These are phyloP conservation scores for Vinca minor DNA, from an alignment of 257 asterid genomes.

Conservation along the genomic window DNA sequence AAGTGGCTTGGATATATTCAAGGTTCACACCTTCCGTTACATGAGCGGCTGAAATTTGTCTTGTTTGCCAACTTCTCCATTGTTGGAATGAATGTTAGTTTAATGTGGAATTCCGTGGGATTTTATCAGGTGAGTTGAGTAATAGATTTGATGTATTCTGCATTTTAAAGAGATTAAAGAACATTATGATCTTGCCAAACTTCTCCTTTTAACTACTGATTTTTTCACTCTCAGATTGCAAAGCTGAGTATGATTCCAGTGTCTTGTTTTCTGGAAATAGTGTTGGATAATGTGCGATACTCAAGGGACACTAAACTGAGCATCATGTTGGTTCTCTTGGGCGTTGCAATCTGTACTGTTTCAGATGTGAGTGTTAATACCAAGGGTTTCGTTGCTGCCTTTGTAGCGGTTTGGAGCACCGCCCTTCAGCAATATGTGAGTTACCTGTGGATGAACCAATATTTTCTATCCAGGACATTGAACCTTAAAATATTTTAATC, in stretches of 20 bases:
- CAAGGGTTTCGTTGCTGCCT: constrained; percentile 57
- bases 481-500: not conserved
- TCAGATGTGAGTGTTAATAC: constrained; percentile 57
- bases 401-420: constrained; percentile 60
- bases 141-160: not conserved
- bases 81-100: constrained; percentile 69
- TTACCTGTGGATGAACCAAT: constrained; percentile 11
- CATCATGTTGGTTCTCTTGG: constrained; percentile 51
- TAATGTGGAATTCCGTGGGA: constrained; percentile 79
- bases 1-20: constrained; percentile 49
- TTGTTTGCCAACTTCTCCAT: constrained; percentile 54
- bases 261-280: constrained; percentile 56
- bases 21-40: constrained; percentile 43
- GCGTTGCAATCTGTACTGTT: constrained; percentile 68
- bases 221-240: constrained; percentile 45
- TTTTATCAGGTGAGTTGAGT: constrained; percentile 52
- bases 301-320: constrained; percentile 62
- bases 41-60: constrained; percentile 50
- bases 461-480: not conserved
- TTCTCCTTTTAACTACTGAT: constrained; percentile 8
- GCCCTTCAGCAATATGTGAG: constrained; percentile 66
- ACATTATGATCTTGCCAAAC: not conserved
- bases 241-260: constrained; percentile 67
- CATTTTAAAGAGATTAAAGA: not conserved
- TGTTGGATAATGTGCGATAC: constrained; percentile 47